Evolutionary conservation across 495 filamentous ascomycete species (phyloP), one percentile per base, ranked within the genome.

Genomic region (Bacidia gigantensis): DNA sequence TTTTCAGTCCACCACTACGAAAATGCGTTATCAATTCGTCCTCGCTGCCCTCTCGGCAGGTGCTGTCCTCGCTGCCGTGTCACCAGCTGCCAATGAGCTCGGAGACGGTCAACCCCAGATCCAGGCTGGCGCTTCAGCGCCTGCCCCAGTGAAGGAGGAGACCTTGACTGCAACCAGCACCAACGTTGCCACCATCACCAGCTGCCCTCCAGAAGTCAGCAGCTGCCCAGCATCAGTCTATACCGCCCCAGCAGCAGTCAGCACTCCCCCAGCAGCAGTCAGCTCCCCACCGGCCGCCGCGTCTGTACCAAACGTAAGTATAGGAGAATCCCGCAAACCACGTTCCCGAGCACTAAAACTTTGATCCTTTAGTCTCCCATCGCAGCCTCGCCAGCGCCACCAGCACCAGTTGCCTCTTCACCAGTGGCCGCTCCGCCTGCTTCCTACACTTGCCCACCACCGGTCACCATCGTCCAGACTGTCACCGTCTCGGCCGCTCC

Each of bases 11-110:
- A 20, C 39, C 20, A 45, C 32, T 23, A 50, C 49, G 71, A 76
- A 69, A 65, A 77, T 77, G 74, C 74, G 71, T 74, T 77, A 74
- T 71, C 62, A 72, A 57, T 52, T 67, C 60, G 68, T 65, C 57
- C 60, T 69, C 60, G 55, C 72, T 65, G 72, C 72, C 60, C 61
- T 76, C 66, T 70, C 71, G 65, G 72, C 72, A 59, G 68, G 55
- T 32, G 58, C 49, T 49, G 52, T 55, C 42, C 32, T 54, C 25
- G 60, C 54, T 53, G 43, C 42, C 44, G 12, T 50, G 46, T 46
- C 50, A 17, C 42, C 22, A 42, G 46, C 21, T 14, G 54, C 47
- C 54, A 55, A 53, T n/a, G 38, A 61, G 42, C 49, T 58, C 14
- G n/a, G 24, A 18, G 58, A 61, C 46, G 59, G 59, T 11, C 59